Conservation (phyloP, 805 yeast genomes). For the Metschnikowia rubicola region DNA sequence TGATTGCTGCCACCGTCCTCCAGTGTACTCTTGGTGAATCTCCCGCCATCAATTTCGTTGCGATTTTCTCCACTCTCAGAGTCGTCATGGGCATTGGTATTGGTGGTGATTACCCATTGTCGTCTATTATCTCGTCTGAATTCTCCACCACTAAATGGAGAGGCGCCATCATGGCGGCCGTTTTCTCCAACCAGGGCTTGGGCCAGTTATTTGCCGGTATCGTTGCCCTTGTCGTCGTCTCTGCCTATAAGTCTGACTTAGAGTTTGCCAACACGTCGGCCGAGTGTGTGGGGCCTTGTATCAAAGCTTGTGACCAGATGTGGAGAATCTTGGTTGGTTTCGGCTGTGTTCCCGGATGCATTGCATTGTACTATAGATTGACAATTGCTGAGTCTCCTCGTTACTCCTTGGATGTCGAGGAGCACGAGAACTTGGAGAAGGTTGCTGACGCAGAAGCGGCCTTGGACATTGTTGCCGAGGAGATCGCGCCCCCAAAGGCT, state of each 20-base stretch:
- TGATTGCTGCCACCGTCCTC: constrained; percentile 73
- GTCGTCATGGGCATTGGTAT: constrained; percentile 92
- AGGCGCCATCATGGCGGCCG: constrained; percentile 97
- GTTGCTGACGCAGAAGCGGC: constrained; percentile 50
- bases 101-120: constrained; percentile 95
- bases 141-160: constrained; percentile 94
- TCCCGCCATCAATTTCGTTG: constrained; percentile 68
- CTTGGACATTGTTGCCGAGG: constrained; percentile 35
- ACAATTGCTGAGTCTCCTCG: constrained; percentile 95
- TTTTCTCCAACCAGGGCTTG: constrained; percentile 95
- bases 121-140: constrained; percentile 90
- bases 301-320: constrained; percentile 83
- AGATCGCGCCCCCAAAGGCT: constrained; percentile 70
- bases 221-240: constrained; percentile 71
- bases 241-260: constrained; percentile 68
- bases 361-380: constrained; percentile 86
- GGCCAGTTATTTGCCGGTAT: constrained; percentile 90
- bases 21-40: constrained; percentile 75
- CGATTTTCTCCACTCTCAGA: constrained; percentile 74
- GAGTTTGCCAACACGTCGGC: constrained; percentile 49
- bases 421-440: constrained; percentile 52
- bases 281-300: constrained; percentile 65
- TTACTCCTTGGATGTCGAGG: constrained; percentile 73
- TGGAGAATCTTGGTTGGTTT: constrained; percentile 91
- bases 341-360: constrained; percentile 83